Evolutionary conservation across 1,284 basidiomycete species (phyloP).

Genomic region (Rhodotorula mucilaginosa): DNA sequence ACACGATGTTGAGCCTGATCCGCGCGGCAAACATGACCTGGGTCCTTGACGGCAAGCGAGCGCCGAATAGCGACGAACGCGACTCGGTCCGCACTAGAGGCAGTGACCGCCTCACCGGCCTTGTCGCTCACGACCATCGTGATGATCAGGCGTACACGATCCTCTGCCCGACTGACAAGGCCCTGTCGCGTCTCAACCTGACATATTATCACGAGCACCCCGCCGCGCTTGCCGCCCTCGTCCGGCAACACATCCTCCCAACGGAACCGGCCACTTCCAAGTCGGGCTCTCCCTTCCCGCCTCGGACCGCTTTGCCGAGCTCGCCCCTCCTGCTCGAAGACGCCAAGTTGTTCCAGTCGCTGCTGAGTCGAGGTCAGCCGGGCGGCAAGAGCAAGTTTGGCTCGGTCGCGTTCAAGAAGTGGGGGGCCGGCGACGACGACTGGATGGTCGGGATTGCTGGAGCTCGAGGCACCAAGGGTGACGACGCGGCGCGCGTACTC

Average conservation of each 20-base stretch:
- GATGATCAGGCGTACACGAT: conserved; percentile 62
- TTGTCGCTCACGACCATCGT: not conserved
- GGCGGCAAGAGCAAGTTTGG: conserved; percentile 62
- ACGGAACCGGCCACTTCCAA: conserved; percentile 8
- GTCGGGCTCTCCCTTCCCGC: conserved; percentile 8
- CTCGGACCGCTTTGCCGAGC: conserved; percentile 39
- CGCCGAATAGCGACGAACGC: conserved; percentile 51
- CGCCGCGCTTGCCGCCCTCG: conserved; percentile 63
- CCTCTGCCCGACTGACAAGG: conserved; percentile 84
- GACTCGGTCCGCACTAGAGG: not conserved
- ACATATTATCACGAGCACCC: conserved; percentile 69
- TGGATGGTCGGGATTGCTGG: conserved; percentile 87
- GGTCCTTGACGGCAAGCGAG: conserved; percentile 79
- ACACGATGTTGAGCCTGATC: conserved; percentile 81
- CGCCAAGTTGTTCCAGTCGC: conserved; percentile 68
- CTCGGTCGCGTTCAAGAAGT: conserved; percentile 71
- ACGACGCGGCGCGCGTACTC: conserved; percentile 73
- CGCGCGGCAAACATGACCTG: conserved; percentile 79
- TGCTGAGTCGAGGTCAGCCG: conserved; percentile 56
- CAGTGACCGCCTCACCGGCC: conserved; percentile 1
- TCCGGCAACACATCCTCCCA: conserved; percentile 81
- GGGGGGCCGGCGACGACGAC: conserved; percentile 50
- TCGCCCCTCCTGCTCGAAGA: conserved; percentile 70
- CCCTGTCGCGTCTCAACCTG: conserved; percentile 85
- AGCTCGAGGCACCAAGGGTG: conserved; percentile 70